These are phyloP conservation scores for Alternaria postmessia DNA, from an alignment of 2,329 filamentous ascomycete genomes.

Conservation along the genomic window DNA sequence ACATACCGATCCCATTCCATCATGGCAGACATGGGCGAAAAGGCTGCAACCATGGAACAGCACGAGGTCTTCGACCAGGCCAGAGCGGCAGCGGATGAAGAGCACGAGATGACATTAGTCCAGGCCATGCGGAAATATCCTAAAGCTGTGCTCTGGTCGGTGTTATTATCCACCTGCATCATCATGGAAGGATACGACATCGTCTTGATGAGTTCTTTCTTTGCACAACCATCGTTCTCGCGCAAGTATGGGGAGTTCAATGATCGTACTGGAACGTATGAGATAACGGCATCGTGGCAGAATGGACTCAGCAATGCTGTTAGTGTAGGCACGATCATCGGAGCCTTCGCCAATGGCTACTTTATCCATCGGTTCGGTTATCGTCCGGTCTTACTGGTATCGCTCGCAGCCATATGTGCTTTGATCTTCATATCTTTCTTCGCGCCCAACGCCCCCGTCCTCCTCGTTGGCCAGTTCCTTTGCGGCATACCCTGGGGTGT, in stretches of 20 bases:
- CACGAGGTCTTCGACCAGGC: slow-evolving; percentile 15
- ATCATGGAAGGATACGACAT: slow-evolving; percentile 90
- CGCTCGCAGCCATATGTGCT: slow-evolving; percentile 21
- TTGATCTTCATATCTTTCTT: slow-evolving; percentile 35
- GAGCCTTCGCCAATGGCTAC: slow-evolving; percentile 51
- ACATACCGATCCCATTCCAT: neutral
- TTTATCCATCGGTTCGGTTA: slow-evolving; percentile 50
- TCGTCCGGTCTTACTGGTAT: slow-evolving; percentile 24
- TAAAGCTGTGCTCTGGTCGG: slow-evolving; percentile 80
- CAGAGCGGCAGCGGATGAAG: slow-evolving; percentile 23
- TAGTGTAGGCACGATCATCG: slow-evolving; percentile 50
- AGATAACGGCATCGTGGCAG: slow-evolving; percentile 55
- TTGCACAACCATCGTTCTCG: slow-evolving; percentile 54
- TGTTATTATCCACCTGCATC: slow-evolving; percentile 83
- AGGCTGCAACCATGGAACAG: slow-evolving; percentile 9
- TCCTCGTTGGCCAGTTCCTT: slow-evolving; percentile 31
- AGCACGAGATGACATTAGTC: slow-evolving; percentile 57
- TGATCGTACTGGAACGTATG: slow-evolving; percentile 38
- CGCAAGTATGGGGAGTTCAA: slow-evolving; percentile 46
- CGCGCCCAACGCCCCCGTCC: slow-evolving; percentile 23
- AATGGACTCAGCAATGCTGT: slow-evolving; percentile 52
- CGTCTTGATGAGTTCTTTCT: slow-evolving; percentile 79
- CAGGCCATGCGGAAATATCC: slow-evolving; percentile 81
- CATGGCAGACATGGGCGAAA: slow-evolving; percentile 11
- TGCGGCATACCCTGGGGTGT: slow-evolving; percentile 52